phyloP scores from a whole-genome alignment of 805 yeast species.

The Ogataea thermomethanolica region DNA sequence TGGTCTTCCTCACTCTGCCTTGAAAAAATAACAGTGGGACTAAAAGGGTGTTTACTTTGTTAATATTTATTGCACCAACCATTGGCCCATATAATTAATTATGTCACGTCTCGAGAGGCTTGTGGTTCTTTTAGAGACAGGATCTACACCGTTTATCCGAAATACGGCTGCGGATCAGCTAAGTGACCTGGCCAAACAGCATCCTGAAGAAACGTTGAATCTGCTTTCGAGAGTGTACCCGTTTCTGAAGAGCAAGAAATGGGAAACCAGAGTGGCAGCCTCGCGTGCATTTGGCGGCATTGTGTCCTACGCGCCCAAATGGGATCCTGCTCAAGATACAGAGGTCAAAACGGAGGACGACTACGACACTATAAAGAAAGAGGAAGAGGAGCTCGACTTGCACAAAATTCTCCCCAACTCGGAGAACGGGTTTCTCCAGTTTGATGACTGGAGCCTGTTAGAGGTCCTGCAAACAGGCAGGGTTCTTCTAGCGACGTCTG shows the following conservation, averaged over 20 bases:
- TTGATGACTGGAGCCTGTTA: conserved; percentile 48
- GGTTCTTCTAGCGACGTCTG: conserved; percentile 63
- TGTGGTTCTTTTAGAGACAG: conserved; percentile 69
- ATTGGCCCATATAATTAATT: not conserved
- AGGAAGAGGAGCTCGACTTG: conserved; percentile 30
- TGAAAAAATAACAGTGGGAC: conserved; percentile 10
- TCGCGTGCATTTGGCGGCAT: conserved; percentile 95
- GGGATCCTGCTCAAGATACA: conserved; percentile 71
- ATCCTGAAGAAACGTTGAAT: conserved; percentile 87
- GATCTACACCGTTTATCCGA: conserved; percentile 88
- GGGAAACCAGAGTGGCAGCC: conserved; percentile 97
- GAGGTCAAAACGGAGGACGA: conserved; percentile 14
- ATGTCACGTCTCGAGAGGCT: conserved; percentile 37
- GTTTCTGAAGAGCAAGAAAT: conserved; percentile 70
- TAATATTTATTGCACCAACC: conserved; percentile 1
- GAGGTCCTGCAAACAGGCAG: conserved; percentile 49
- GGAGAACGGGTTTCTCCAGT: conserved; percentile 43
- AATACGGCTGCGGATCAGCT: conserved; percentile 97
- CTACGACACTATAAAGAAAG: conserved; percentile 7
- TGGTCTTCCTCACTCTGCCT: conserved; percentile 4
- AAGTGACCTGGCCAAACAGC: conserved; percentile 88
- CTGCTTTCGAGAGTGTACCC: conserved; percentile 89
- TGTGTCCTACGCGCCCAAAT: conserved; percentile 66
- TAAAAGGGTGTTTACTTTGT: conserved; percentile 9
- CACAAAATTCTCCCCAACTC: conserved; percentile 40